Base-by-base conservation (phyloP, 768 basidiomycete species). In the Russula griseocarnosa region DNA sequence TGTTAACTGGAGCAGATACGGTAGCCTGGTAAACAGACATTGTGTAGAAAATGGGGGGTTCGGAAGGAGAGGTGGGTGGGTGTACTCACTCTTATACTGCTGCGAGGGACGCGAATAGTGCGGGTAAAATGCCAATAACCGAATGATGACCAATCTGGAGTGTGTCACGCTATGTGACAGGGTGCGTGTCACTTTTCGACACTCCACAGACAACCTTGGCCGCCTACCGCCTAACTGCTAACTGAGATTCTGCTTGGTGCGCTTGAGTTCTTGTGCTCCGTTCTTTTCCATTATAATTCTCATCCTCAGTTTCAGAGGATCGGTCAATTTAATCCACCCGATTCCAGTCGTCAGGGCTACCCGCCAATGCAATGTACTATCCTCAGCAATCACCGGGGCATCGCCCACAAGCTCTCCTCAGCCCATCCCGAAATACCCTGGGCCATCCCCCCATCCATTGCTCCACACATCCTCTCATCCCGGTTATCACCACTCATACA, bases 1-100 rank as follows among this genome's bases (percentile, higher is more conserved):
- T 98, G 77, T 98, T 98, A 62, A 98, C 94, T 4, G 94, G 94
- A 0, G 94, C 94, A 66, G 94, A 90, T 0, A 86, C 85, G 16
- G 94, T 97, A 9, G 93, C 94, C 78, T 92, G 86, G 79, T 84
- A 86, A 69, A 84, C 70, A 65, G 84, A 69, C 85, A 87, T 87
- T 75, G 67, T 68, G 34, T 47, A 67, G 30, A 38, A 38, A 51
- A 44, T n/a, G 42, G 51, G n/a, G 51, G 22, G 49, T 28, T 20
- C 32, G 13, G 42, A 28, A 16, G 9, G 36, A 38, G 44, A 44
- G 47, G 16, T 61, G 22, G 30, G 52, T 36, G 16, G 44, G 32
- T 66, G 36, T 42, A 63, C 65, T 70, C 64, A 57, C n/a, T 47
- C 46, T 47, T 40, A 67, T 36, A 65, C 18, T 50, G 55, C 50